Conservation (phyloP, 2,329 filamentous ascomycete genomes). For the Coleophoma crateriformis region DNA sequence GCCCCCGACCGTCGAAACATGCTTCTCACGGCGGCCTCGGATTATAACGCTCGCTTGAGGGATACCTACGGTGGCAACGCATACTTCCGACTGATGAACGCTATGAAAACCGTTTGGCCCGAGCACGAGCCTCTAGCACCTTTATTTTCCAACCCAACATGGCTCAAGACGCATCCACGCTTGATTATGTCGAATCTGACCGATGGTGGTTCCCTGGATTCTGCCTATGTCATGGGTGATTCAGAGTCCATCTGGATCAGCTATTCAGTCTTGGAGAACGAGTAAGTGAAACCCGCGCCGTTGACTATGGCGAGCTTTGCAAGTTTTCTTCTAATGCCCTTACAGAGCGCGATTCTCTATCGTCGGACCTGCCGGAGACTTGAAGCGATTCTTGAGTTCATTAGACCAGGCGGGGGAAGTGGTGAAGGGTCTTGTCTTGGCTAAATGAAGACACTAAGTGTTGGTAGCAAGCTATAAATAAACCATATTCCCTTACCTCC, state of each 20-base stretch:
- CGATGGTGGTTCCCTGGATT: background rate
- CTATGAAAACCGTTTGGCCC: background rate
- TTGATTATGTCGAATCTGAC: background rate
- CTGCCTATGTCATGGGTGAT: conserved; percentile 1
- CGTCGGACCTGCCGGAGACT: background rate
- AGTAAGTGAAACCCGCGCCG: background rate
- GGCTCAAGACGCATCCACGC: background rate
- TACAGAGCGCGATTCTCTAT: conserved; percentile 1
- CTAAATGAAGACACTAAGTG: background rate
- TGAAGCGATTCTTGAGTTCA: background rate
- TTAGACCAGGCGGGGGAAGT: background rate
- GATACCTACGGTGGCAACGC: conserved; percentile 1
- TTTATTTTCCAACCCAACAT: conserved; percentile 1
- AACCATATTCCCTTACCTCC: too few species aligned
- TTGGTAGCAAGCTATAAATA: too few species aligned
- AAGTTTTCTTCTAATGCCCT: background rate
- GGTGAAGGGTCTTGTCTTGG: background rate
- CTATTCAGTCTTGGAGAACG: background rate
- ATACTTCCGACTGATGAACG: background rate
- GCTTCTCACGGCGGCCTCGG: conserved; percentile 1
- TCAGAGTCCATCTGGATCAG: conserved; percentile 2
- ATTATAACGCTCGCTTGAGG: background rate
- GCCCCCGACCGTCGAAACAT: background rate
- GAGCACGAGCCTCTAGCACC: background rate
- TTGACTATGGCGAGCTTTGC: background rate